Conservation (phyloP, 164 flowering plant species). For the Pachysandra terminalis region DNA sequence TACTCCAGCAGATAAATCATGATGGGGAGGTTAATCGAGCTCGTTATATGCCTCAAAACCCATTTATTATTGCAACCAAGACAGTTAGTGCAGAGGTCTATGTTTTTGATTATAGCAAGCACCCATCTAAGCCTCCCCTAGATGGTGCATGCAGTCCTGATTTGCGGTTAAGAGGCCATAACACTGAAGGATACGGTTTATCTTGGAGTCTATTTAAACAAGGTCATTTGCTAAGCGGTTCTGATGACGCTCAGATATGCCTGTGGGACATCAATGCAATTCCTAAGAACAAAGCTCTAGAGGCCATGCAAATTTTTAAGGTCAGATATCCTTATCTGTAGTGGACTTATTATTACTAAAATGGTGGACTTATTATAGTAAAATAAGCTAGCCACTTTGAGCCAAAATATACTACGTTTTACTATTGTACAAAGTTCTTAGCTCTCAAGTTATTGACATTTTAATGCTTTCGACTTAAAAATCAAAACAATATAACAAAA, state of each 20-base stretch:
- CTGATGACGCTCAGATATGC: constrained; percentile 98
- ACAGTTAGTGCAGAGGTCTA: constrained; percentile 90
- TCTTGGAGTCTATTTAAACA: constrained; percentile 93
- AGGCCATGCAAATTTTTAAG: constrained; percentile 89
- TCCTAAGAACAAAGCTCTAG: constrained; percentile 85
- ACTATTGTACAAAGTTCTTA: neutral
- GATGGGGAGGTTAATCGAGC: constrained; percentile 98
- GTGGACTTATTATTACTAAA: too few relatives aligned
- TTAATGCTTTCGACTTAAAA: too few relatives aligned
- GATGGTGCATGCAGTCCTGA: constrained; percentile 91
- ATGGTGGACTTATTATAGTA: too few relatives aligned
- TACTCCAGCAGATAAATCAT: constrained; percentile 88
- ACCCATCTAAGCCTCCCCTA: constrained; percentile 80
- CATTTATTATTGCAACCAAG: constrained; percentile 85
- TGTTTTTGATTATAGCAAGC: constrained; percentile 91
- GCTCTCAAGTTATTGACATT: neutral
- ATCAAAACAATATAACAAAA: neutral
- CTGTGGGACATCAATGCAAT: constrained; percentile 86
- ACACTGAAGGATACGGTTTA: constrained; percentile 90
- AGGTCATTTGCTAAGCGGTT: constrained; percentile 91
- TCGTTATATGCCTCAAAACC: constrained; percentile 96
- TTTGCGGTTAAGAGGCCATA: constrained; percentile 89
- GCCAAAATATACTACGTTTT: neutral
- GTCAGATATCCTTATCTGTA: constrained; percentile 24
- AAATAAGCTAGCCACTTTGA: neutral